Percentiles rank a stretch among this genome's conserved stretches.
Conservation (phyloP, 1,284 basidiomycete genomes). For the Chalciporus sp. region DNA sequence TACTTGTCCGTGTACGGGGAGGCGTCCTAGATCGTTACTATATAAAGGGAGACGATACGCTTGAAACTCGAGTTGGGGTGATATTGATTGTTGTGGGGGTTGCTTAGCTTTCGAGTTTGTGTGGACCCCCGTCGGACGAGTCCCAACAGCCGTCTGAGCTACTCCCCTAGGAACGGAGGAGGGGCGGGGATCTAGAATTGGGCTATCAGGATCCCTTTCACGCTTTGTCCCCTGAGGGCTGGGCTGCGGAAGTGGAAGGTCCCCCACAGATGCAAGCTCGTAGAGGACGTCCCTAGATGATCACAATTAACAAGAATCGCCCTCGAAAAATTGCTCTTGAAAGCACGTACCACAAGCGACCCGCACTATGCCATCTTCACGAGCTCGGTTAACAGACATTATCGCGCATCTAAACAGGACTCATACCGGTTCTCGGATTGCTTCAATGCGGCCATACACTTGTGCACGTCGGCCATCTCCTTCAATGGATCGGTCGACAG, state of each 20-base stretch:
- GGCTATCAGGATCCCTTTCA: slow-evolving; percentile 57
- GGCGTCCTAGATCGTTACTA: slow-evolving; percentile 57
- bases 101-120: neutral
- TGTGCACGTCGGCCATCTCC: slow-evolving; percentile 63
- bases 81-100: slow-evolving; percentile 8
- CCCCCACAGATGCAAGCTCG: slow-evolving; percentile 67
- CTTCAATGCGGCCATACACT: slow-evolving; percentile 57
- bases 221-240: slow-evolving; percentile 58
- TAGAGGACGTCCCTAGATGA: slow-evolving; percentile 62
- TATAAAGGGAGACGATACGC: slow-evolving; percentile 50
- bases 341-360: slow-evolving; percentile 31
- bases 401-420: neutral
- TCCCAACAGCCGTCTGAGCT: slow-evolving; percentile 36
- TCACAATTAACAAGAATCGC: neutral
- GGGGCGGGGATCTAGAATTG: slow-evolving; percentile 6
- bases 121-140: slow-evolving; percentile 30
- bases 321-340: neutral
- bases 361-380: slow-evolving; percentile 31
- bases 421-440: slow-evolving; percentile 35
- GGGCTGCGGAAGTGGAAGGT: slow-evolving; percentile 60
- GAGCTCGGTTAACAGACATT: neutral
- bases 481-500: slow-evolving; percentile 49
- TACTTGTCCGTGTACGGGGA: slow-evolving; percentile 51
- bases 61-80: neutral
- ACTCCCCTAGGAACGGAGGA: slow-evolving; percentile 10